Evolutionary conservation across 139 green algal genomes (phyloP).

Genomic region (Coelastrella sp.): DNA sequence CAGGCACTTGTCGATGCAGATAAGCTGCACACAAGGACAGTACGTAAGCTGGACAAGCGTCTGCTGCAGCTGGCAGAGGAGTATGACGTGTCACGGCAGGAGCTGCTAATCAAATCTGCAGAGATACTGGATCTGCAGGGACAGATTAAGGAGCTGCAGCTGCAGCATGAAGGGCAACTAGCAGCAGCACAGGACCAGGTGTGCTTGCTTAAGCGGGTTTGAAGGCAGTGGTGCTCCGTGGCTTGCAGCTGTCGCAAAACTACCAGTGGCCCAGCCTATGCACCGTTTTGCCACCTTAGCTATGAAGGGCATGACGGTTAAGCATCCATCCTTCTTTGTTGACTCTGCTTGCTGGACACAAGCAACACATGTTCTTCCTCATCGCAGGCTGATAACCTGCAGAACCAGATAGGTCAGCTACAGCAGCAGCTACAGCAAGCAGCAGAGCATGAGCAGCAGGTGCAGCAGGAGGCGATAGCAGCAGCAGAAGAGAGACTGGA

Average conservation of each 20-base stretch:
- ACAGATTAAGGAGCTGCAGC: constrained; percentile 20
- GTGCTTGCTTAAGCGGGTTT: not conserved
- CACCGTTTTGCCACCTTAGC: not conserved
- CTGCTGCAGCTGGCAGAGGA: constrained; percentile 30
- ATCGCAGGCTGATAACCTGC: not conserved
- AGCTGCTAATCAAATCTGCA: constrained; percentile 49
- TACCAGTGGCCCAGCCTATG: not conserved
- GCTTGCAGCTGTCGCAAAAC: no score
- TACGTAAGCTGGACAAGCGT: constrained; percentile 28
- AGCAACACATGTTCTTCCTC: not conserved
- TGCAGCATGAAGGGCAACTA: not conserved
- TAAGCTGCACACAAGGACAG: constrained; percentile 29
- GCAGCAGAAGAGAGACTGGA: constrained; percentile 49
- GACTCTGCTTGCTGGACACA: no score
- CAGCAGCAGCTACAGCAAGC: constrained; percentile 39
- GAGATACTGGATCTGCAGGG: constrained; percentile 26
- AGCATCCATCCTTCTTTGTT: no score
- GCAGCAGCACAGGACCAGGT: constrained; percentile 31
- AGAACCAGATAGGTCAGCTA: constrained; percentile 34
- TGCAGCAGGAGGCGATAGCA: not conserved
- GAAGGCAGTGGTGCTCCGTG: no score
- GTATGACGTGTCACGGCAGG: constrained; percentile 26
- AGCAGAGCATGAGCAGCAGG: constrained; percentile 9
- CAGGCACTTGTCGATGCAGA: constrained; percentile 28
- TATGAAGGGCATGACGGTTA: no score